Conservation (phyloP, 2,329 filamentous ascomycete species). For the Ophiocordyceps camponoti-leonardi region DNA sequence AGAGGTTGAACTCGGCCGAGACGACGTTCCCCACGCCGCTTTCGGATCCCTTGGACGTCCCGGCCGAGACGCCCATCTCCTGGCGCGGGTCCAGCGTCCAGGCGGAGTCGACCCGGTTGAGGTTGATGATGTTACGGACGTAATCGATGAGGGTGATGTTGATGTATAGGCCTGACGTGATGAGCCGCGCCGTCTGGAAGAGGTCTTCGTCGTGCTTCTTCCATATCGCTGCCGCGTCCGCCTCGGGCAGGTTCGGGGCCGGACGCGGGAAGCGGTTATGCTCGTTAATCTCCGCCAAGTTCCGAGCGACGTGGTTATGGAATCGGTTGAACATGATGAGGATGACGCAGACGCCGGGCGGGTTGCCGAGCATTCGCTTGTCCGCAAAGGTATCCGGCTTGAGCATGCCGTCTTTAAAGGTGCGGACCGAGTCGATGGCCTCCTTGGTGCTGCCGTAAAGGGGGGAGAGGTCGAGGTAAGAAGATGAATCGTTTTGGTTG, state of each 20-base stretch:
- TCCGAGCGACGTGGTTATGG: conserved; percentile 71
- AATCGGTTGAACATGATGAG: conserved; percentile 70
- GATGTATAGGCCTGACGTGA: conserved; percentile 60
- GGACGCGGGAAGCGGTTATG: conserved; percentile 60
- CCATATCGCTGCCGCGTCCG: conserved; percentile 35
- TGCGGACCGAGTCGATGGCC: conserved; percentile 49
- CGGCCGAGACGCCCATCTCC: conserved; percentile 40
- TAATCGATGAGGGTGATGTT: conserved; percentile 68
- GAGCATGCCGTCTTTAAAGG: conserved; percentile 52
- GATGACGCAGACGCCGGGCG: conserved; percentile 53
- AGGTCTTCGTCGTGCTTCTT: conserved; percentile 60
- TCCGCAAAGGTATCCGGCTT: conserved; percentile 61
- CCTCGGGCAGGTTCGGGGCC: conserved; percentile 24
- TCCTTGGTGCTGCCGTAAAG: conserved; percentile 53
- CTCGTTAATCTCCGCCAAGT: conserved; percentile 76
- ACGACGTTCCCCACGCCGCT: conserved; percentile 67
- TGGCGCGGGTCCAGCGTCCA: conserved; percentile 69
- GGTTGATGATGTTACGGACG: conserved; percentile 57
- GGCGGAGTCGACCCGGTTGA: conserved; percentile 41
- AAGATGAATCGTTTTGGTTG: conserved; percentile 48
- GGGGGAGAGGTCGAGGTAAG: conserved; percentile 55
- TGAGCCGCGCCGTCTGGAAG: conserved; percentile 62
- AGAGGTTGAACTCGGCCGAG: conserved; percentile 77
- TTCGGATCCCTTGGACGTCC: conserved; percentile 40
- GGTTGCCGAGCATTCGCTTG: conserved; percentile 51